Evolutionary conservation across 345 rosid genomes (phyloP).

Genomic region (Pistacia vera): DNA sequence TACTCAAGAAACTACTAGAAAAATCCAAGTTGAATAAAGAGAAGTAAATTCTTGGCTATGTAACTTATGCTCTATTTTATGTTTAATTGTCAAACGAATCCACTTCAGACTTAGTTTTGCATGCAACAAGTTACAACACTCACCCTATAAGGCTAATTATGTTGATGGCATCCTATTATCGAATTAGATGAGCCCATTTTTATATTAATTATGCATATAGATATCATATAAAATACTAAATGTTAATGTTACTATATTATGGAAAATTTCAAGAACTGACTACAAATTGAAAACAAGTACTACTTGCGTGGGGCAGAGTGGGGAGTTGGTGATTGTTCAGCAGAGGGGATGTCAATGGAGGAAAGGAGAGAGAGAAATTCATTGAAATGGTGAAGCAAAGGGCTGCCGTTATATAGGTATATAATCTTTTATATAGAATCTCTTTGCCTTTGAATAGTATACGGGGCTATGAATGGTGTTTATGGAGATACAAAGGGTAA

Average conservation of each 20-base stretch:
- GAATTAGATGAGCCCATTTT: background rate
- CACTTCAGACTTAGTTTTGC: no score
- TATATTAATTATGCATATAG: background rate
- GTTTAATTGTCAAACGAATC: no score
- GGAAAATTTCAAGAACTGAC: constrained; percentile 54
- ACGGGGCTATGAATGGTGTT: no score
- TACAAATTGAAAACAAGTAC: constrained; percentile 70
- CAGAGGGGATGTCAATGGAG: constrained; percentile 76
- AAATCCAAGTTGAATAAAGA: constrained; percentile 73
- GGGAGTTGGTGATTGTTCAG: constrained; percentile 96
- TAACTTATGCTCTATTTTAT: background rate
- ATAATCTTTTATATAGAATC: no score
- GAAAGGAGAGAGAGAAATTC: constrained; percentile 77
- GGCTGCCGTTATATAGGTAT: constrained; percentile 22
- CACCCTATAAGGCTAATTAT: background rate
- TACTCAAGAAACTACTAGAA: constrained; percentile 84
- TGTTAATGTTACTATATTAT: background rate
- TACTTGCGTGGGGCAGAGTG: constrained; percentile 92
- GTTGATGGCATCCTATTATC: background rate
- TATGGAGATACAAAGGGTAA: no score
- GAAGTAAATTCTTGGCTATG: constrained; percentile 47
- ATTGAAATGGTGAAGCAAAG: constrained; percentile 75
- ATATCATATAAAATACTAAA: background rate
- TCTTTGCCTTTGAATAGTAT: no score
- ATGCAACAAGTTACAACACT: background rate